Base-by-base conservation (phyloP, 768 basidiomycete species). In the Kwoniella sp. region DNA sequence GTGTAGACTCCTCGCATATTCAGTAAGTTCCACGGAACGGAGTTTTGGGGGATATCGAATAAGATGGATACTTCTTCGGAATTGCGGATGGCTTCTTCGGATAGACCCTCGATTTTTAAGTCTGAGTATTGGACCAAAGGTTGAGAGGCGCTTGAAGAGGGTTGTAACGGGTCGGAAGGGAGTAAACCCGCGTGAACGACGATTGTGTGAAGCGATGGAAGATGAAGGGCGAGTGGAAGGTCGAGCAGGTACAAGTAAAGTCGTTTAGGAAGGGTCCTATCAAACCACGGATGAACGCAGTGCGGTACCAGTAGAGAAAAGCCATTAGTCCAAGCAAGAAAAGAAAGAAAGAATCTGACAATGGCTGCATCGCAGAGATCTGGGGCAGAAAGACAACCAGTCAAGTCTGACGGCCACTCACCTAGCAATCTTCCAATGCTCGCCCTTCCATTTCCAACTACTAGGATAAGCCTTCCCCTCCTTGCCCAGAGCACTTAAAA, bases 101-200 rank as follows among this genome's bases (percentile, higher is more conserved):
- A 44, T 26, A 48, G 60, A 44, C 47, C 30, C 51, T 48, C 36
- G 21, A 58, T 30, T 5, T 70, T 60, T n/a, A 65, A 21, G 17
- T 61, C 40, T 36, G 63, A 51, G 19, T 67, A 64, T 19, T 61
- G 85, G 1, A 89, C 85, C 19, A 94, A 84, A 2, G 92, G 92
- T 72, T 94, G 92, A 12, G 80, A 82, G 25, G 80, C 79, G 68
- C 86, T 82, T 24, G 81, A 82, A 19, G 81, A 76, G 27, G 84
- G 75, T 64, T 83, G 84, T 1, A 78, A 80, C 1, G 91, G 88
- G 73, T 95, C 86, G 5, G 83, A 84, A 0, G 92, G 84, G 1
- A 97, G 83, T 21, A 95, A 72, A 6, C 94, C 94, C 1, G 87
- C 93, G 69, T 96, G 92, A 1, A 88, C 90, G 51, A 94, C 83